Evolutionary conservation across 306 rosid species (phyloP).

Genomic region (Acacia confusa): DNA sequence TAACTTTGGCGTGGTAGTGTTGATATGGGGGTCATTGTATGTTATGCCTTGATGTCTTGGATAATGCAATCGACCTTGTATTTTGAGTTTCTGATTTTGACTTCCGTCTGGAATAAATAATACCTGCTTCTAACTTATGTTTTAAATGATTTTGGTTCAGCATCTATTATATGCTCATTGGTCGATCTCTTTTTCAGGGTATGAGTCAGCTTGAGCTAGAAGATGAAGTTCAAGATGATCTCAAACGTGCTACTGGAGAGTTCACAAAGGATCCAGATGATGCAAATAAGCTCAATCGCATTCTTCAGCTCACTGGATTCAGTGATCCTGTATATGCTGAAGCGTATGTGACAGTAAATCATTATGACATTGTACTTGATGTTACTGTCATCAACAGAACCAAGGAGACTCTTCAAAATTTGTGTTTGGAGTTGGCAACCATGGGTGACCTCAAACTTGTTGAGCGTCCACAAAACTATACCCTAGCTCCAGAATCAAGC

Average conservation of each 20-base stretch:
- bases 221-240: constrained; percentile 98
- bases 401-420: constrained; percentile 92
- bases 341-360: constrained; percentile 96
- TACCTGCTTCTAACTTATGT: background rate
- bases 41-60: constrained; percentile 1
- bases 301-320: constrained; percentile 99
- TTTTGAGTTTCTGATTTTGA: background rate
- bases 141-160: constrained; percentile 9
- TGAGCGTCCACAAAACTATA: constrained; percentile 97
- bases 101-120: background rate
- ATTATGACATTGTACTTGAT: constrained; percentile 94
- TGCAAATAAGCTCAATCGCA: constrained; percentile 90
- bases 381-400: constrained; percentile 96
- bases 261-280: constrained; percentile 87
- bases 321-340: constrained; percentile 99
- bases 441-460: constrained; percentile 99
- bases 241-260: constrained; percentile 98
- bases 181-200: constrained; percentile 55
- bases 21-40: background rate
- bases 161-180: constrained; percentile 15
- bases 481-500: constrained; percentile 97
- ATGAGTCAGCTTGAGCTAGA: constrained; percentile 99
- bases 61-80: background rate
- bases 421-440: constrained; percentile 97
- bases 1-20: background rate